Evolutionary conservation across 23 red algal genomes (phyloP).

Genomic region (Chondrus crispus): DNA sequence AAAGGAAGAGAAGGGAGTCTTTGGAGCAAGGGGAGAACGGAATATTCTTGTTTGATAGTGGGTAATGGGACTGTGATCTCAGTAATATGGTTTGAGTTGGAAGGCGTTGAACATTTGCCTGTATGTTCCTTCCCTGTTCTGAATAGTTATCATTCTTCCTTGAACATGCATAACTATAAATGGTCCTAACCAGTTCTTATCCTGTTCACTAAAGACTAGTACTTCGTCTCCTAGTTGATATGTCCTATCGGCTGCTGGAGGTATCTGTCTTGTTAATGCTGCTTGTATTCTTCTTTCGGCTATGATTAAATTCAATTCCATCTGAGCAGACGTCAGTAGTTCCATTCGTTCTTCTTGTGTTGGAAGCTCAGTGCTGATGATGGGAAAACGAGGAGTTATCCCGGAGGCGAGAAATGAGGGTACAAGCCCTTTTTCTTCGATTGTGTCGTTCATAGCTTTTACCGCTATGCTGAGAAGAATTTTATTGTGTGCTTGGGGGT

Average conservation of each 20-base stretch:
- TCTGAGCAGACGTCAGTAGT: neutral
- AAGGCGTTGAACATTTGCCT: conserved; percentile 7
- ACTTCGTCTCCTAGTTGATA: neutral
- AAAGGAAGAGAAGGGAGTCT: no score
- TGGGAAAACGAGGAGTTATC: neutral
- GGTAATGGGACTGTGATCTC: no score
- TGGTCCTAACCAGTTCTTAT: neutral
- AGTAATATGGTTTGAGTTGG: conserved; percentile 1
- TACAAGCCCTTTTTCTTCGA: neutral
- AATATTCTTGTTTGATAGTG: no score
- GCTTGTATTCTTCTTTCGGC: neutral
- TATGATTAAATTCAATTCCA: neutral
- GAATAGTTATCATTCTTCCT: neutral
- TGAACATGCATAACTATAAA: neutral
- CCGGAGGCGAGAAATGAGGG: conserved; percentile 4
- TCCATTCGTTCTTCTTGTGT: neutral
- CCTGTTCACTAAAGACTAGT: neutral
- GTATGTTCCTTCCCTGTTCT: neutral
- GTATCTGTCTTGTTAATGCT: neutral
- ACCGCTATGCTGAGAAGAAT: neutral
- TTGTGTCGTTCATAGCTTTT: conserved; percentile 5
- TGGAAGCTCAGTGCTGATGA: neutral
- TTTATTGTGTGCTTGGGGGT: neutral
- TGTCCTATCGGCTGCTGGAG: neutral
- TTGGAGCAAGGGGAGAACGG: no score